A percentile compares a stretch with the other conserved stretches of the same genome.
These are phyloP conservation scores for Begonia masoniana DNA, from an alignment of 306 rosid genomes.

Conservation along the genomic window DNA sequence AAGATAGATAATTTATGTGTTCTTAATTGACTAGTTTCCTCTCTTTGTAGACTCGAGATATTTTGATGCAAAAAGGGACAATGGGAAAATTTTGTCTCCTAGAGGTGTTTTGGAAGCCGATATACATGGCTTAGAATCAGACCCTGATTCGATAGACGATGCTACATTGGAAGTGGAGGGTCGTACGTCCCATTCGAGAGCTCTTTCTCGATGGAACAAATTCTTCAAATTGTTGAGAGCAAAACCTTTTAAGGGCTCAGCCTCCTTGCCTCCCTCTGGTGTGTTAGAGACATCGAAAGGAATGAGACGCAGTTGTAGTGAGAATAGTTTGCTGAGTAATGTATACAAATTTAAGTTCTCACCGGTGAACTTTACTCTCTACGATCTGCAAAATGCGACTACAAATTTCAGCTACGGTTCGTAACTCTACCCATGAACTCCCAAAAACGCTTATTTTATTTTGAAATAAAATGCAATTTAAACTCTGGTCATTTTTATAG, in stretches of 20 bases:
- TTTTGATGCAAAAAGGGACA: conserved; percentile 53
- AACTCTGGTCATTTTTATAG: no score
- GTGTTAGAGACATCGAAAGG: conserved; percentile 35
- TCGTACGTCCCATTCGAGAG: conserved; percentile 16
- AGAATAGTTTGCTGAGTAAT: conserved; percentile 15
- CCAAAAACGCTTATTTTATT: neutral
- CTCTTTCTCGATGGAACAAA: conserved; percentile 29
- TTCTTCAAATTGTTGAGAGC: conserved; percentile 32
- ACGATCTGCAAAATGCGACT: conserved; percentile 48
- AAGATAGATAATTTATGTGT: no score
- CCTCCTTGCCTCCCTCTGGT: conserved; percentile 36
- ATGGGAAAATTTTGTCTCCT: conserved; percentile 46
- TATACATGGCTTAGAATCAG: conserved; percentile 16
- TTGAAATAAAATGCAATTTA: neutral
- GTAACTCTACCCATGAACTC: conserved; percentile 6
- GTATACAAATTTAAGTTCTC: conserved; percentile 36
- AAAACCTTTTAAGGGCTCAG: conserved; percentile 24
- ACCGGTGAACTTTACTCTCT: conserved; percentile 31
- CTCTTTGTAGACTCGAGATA: conserved; percentile 43
- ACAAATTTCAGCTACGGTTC: conserved; percentile 46
- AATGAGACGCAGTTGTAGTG: conserved; percentile 40
- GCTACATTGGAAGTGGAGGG: conserved; percentile 11
- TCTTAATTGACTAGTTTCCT: conserved; percentile 1
- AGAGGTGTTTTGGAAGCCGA: conserved; percentile 71
- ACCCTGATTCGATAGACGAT: conserved; percentile 11